Evolutionary conservation across 2,329 filamentous ascomycete genomes (phyloP), one percentile per base, ranked within the genome.

Genomic region (Trichoderma endophyticum): DNA sequence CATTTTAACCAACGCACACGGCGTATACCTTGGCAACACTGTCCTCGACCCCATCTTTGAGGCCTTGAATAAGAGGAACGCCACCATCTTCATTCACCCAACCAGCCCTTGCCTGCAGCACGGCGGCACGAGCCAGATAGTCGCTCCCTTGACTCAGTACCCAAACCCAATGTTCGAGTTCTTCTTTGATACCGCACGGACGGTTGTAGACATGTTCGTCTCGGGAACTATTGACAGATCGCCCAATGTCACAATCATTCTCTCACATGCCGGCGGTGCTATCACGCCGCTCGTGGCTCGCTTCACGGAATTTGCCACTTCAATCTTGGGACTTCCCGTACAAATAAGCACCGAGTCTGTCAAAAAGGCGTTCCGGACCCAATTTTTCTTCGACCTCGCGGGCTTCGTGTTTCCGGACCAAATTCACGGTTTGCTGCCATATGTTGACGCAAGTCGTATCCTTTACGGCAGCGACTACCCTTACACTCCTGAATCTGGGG

Each of bases 391-490:
- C 73, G 86, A 88, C 75, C 75, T 87, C 39, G 86, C 86, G 0
- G 86, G 86, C 0, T 82, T 86, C n/a, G 80, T 82, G 0, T 86
- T 87, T 71, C 82, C 81, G 1, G 79, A 84, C 12, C 86, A 87
- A 77, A 80, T 87, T 32, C 82, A 83, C 65, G 85, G 84, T 1
- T 77, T 87, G 69, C 75, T 88, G 15, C 75, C 83, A n/a, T 80
- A 83, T 0, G 80, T 83, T 7, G 79, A 81, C 4, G 79, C 83
- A 68, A 77, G 81, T 15, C 79, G 81, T 56, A 69, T 88, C 39
- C 61, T 88, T 71, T 88, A 87, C 79, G 86, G 86, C 4, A 86
- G 82, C 72, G 86, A 88, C 74, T 88, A 82, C 72, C 85, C 86
- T 0, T 88, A 84, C 72, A 88, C 85, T 1, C 80, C 81, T 6